Base-by-base conservation (phyloP, 768 basidiomycete genomes). In the Tylopilus sp. region DNA sequence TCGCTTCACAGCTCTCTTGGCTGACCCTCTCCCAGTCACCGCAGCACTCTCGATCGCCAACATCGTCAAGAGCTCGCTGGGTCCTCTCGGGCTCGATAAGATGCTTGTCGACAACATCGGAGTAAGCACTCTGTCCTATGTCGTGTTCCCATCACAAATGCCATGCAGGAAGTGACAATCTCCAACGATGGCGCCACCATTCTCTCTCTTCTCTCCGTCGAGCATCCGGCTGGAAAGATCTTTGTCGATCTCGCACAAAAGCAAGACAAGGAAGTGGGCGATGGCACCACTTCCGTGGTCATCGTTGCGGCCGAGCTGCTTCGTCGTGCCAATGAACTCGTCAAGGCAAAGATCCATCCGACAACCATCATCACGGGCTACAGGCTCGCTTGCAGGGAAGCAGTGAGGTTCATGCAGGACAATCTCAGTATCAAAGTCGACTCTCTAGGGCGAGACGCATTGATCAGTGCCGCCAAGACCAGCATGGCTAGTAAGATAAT, bases 101-200 rank as follows among this genome's bases (percentile, higher is more conserved):
- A 93, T 98, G 96, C 80, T 97, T 51, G 94, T 98, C 16, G 95
- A 98, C 71, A 95, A 96, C 74, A 94, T 98, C 60, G 95, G 94
- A 61, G 93, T 95, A 67, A 64, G 87, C 74, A 11, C 33, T 3
- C 41, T 19, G 25, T 24, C 30, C 42, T 21, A 6, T 44, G 28
- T 19, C 10, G 11, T 33, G 22, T 24, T 21, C 13, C 47, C 31
- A 36, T 29, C 58, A 49, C 60, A 50, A 66, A 29, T 53, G 10
- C 49, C 48, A 33, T 41, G 6, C 71, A 96, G 93, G 97, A 99
- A 80, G 95, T 98, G 26, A 98, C 97, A 28, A 98, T 99, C 69
- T 98, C 97, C 43, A 99, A 99, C 73, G 97, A 98, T 74, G 97
- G 97, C 44, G 97, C 97, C 16, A 98, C 97, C n/a, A 99, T 99